Conservation (phyloP, 441 rosid genomes). For the Corymbia citriodora region DNA sequence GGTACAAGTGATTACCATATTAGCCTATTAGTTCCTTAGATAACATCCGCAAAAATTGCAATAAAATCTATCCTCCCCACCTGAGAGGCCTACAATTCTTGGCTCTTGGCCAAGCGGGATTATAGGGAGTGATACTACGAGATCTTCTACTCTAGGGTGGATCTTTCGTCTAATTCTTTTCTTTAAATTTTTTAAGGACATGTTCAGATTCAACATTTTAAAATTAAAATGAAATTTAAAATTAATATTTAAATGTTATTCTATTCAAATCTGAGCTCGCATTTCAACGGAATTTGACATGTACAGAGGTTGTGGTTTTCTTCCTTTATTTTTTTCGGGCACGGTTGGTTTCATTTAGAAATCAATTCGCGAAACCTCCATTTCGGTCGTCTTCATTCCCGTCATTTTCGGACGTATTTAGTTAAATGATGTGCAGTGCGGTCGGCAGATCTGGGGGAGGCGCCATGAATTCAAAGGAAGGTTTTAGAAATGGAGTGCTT, state of each 20-base stretch:
- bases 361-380: background rate
- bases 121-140: too few species aligned
- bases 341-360: background rate
- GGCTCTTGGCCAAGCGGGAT: too few species aligned
- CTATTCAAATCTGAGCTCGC: background rate
- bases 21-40: too few species aligned
- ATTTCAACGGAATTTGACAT: background rate
- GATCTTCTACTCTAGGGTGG: accelerated
- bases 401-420: background rate
- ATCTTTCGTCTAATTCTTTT: too few species aligned
- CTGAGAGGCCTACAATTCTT: too few species aligned
- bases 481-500: background rate
- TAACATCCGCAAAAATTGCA: too few species aligned
- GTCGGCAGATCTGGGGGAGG: background rate
- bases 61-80: too few species aligned
- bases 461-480: background rate
- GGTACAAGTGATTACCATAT: too few species aligned
- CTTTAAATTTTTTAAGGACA: too few species aligned
- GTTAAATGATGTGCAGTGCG: background rate
- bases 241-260: background rate
- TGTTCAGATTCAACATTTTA: too few species aligned
- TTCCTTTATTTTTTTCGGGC: background rate
- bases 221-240: background rate
- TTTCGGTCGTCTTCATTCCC: background rate
- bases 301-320: background rate